These are phyloP conservation scores for Paecilomyces formosus DNA, from an alignment of 2,329 filamentous ascomycete genomes.

Conservation along the genomic window DNA sequence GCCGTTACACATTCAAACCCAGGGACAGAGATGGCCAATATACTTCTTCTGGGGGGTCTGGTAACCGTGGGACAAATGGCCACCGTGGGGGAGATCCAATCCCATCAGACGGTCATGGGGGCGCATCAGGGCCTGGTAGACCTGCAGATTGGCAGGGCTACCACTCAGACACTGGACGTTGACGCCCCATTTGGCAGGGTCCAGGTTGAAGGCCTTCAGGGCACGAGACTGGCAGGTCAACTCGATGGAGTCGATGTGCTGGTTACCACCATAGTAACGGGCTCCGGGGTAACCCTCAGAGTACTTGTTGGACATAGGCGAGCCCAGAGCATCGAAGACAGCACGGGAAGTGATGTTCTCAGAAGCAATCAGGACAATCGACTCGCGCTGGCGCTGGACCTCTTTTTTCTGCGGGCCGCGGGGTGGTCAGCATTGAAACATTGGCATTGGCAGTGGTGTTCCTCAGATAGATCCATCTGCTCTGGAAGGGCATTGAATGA, in stretches of 20 bases:
- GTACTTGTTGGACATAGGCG: conserved; percentile 98
- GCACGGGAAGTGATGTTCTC: conserved; percentile 99
- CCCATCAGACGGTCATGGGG: conserved; percentile 96
- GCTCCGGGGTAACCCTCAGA: conserved; percentile 97
- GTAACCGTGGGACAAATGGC: conserved; percentile 93
- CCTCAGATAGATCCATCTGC: not conserved
- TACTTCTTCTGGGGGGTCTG: conserved; percentile 85
- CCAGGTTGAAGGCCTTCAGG: conserved; percentile 81
- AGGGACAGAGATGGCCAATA: conserved; percentile 20
- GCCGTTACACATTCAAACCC: not conserved
- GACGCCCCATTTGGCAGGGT: conserved; percentile 89
- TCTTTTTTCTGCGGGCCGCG: conserved; percentile 62
- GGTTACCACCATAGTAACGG: conserved; percentile 97
- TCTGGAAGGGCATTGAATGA: not conserved
- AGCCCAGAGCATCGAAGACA: conserved; percentile 94
- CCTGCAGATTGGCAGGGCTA: conserved; percentile 93
- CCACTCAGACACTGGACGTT: conserved; percentile 94
- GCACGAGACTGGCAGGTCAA: conserved; percentile 90
- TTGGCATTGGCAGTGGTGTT: not conserved
- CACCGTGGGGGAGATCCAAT: conserved; percentile 90
- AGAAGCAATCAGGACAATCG: conserved; percentile 95
- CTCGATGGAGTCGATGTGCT: conserved; percentile 97
- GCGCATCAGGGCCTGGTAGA: conserved; percentile 90
- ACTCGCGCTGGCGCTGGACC: conserved; percentile 95
- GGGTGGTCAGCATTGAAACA: conserved; percentile 20